phyloP scores from a whole-genome alignment of 306 rosid species.

The Chamaecrista fasciculata region DNA sequence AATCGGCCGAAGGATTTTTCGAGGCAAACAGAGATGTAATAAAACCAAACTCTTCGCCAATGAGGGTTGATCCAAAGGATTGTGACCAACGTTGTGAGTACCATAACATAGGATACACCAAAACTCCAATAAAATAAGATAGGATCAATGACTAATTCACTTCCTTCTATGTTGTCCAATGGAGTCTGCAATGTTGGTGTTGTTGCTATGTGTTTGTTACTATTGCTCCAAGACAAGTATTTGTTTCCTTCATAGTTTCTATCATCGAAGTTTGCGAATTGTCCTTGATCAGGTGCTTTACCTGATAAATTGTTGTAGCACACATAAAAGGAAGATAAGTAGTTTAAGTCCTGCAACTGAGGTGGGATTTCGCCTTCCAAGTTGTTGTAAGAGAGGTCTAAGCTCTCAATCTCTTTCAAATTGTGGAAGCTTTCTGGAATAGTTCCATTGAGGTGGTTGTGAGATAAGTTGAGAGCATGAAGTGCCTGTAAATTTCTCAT shows the following conservation, averaged over 20 bases:
- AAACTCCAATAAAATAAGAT: conserved; percentile 10
- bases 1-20: background rate
- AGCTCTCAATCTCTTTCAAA: conserved; percentile 1
- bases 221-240: background rate
- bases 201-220: background rate
- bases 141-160: conserved; percentile 2
- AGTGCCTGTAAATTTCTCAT: background rate
- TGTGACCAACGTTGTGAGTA: background rate
- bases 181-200: background rate
- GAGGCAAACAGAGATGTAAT: background rate
- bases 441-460: background rate
- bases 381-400: conserved; percentile 29
- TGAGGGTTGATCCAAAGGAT: conserved; percentile 19
- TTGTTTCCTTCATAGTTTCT: conserved; percentile 16
- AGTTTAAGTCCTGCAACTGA: background rate
- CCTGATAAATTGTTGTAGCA: conserved; percentile 26
- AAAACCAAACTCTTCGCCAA: conserved; percentile 11
- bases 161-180: background rate
- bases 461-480: conserved; percentile 24
- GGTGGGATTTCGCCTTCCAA: conserved; percentile 28
- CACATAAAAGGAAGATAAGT: conserved; percentile 15
- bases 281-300: background rate
- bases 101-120: background rate
- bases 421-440: conserved; percentile 22
- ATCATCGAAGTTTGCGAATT: conserved; percentile 14